phyloP scores from a whole-genome alignment of 2,329 filamentous ascomycete genomes.

The Colletotrichum lindemuthianum region DNA sequence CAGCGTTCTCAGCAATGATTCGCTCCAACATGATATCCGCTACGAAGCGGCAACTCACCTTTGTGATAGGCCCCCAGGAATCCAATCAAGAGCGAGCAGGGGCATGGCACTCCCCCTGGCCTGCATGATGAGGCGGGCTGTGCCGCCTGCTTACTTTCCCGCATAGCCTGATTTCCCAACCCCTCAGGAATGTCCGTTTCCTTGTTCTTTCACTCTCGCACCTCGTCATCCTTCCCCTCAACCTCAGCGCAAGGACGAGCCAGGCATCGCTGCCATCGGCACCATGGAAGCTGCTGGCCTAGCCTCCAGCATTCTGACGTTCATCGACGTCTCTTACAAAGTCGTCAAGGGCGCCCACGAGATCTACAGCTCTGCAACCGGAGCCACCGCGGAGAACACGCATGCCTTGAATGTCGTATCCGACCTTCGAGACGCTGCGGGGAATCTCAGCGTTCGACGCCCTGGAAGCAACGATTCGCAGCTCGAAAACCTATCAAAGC shows the following conservation, averaged over 20 bases:
- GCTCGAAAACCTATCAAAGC: neutral
- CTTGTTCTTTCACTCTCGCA: too few relatives aligned
- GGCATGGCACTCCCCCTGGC: neutral
- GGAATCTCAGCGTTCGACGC: neutral
- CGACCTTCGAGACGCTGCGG: constrained; percentile 18
- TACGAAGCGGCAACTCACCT: too few relatives aligned
- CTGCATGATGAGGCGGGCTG: neutral
- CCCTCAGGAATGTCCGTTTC: too few relatives aligned
- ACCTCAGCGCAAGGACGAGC: too few relatives aligned
- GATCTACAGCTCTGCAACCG: neutral
- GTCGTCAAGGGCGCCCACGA: neutral
- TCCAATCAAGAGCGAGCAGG: neutral
- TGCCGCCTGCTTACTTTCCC: neutral
- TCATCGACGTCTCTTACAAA: constrained; percentile 12
- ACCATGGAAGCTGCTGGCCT: neutral
- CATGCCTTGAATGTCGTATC: constrained; percentile 15
- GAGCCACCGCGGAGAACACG: constrained; percentile 29
- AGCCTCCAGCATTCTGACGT: constrained; percentile 12
- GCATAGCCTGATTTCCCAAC: neutral
- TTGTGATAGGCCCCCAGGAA: neutral
- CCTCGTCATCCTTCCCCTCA: too few relatives aligned
- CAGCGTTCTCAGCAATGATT: too few relatives aligned
- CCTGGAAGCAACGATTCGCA: neutral
- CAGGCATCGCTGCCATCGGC: neutral
- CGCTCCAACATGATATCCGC: too few relatives aligned